Evolutionary conservation across 768 basidiomycete species (phyloP).

Genomic region (Russula compacta): DNA sequence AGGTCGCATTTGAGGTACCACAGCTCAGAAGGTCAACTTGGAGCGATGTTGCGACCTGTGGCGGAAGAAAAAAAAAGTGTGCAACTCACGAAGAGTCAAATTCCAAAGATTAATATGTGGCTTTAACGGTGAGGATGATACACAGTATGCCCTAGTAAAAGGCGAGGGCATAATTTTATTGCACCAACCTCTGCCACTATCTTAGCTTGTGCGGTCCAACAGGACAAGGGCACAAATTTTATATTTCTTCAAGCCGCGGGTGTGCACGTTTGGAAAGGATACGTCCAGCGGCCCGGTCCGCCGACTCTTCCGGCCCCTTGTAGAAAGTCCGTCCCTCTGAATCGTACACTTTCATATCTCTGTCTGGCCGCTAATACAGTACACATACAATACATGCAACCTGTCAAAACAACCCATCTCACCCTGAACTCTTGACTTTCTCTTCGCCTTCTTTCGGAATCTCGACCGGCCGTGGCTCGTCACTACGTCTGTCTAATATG

Average conservation of each 20-base stretch:
- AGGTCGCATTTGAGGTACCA: slow-evolving; percentile 4
- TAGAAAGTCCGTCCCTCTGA: no score
- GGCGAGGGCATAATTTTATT: slow-evolving; percentile 47
- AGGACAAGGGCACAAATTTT: not conserved
- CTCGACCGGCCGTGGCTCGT: slow-evolving; percentile 18
- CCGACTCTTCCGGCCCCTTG: no score
- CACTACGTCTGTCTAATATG: slow-evolving; percentile 38
- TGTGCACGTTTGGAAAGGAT: not conserved
- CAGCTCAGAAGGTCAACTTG: not conserved
- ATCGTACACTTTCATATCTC: not conserved
- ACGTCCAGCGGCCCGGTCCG: not conserved
- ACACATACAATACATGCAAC: no score
- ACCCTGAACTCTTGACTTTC: not conserved
- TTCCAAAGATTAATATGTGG: slow-evolving; percentile 16
- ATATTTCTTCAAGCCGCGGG: slow-evolving; percentile 10
- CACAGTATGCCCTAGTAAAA: slow-evolving; percentile 63
- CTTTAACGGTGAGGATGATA: slow-evolving; percentile 25
- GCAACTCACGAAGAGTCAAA: slow-evolving; percentile 17
- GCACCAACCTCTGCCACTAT: slow-evolving; percentile 9
- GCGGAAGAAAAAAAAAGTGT: not conserved
- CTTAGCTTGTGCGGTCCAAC: not conserved
- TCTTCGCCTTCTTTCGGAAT: not conserved
- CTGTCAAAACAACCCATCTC: not conserved
- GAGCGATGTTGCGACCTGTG: no score
- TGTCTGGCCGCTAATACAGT: no score